These are phyloP conservation scores for Diaporthe batatas DNA, from an alignment of 2,329 filamentous ascomycete genomes.

Conservation along the genomic window DNA sequence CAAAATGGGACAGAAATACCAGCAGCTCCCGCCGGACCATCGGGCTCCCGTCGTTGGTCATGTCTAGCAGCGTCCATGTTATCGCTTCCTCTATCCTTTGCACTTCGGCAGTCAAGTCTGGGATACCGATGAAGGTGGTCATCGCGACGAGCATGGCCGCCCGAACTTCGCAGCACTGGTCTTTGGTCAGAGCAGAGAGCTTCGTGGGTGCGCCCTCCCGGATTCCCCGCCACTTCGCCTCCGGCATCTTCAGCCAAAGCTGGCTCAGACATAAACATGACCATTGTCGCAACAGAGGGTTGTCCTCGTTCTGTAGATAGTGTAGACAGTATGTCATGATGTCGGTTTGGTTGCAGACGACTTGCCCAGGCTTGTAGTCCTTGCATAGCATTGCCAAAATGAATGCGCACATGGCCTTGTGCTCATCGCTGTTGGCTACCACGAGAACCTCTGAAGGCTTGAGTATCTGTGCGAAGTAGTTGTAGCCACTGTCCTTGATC, in stretches of 20 bases:
- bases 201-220: constrained; percentile 86
- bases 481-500: constrained; percentile 96
- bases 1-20: constrained; percentile 93
- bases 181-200: constrained; percentile 83
- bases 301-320: constrained; percentile 87
- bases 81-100: constrained; percentile 92
- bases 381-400: constrained; percentile 98
- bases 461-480: constrained; percentile 94
- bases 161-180: constrained; percentile 91
- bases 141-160: constrained; percentile 94
- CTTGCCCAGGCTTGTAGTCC: constrained; percentile 90
- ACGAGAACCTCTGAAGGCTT: constrained; percentile 87
- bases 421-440: constrained; percentile 89
- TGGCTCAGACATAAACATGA: constrained; percentile 95
- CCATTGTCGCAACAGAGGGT: constrained; percentile 92
- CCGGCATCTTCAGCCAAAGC: constrained; percentile 89
- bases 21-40: constrained; percentile 94
- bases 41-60: constrained; percentile 93
- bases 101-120: constrained; percentile 91
- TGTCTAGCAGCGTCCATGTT: constrained; percentile 88
- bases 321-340: constrained; percentile 89
- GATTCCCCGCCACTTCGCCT: constrained; percentile 97
- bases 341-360: constrained; percentile 90
- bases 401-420: constrained; percentile 97
- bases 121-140: constrained; percentile 93